phyloP scores from a whole-genome alignment of 768 basidiomycete genomes.

The Lentinula sp. region DNA sequence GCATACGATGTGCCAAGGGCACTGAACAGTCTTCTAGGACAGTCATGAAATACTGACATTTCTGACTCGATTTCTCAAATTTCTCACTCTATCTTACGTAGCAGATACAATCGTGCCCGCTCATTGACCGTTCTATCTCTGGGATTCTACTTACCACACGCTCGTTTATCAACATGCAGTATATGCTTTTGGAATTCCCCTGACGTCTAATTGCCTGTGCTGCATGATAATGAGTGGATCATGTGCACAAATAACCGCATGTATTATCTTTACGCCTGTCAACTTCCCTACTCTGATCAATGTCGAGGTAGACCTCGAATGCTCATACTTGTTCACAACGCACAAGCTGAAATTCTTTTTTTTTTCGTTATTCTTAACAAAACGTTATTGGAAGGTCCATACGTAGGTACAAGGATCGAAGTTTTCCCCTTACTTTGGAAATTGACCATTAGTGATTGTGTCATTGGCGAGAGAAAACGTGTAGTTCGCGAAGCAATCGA shows the following conservation, averaged over 20 bases:
- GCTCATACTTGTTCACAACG: no score
- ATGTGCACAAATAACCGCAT: no score
- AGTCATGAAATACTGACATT: background rate
- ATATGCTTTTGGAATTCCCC: background rate
- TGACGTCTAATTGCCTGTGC: background rate
- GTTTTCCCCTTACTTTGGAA: conserved; percentile 10
- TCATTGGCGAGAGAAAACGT: conserved; percentile 33
- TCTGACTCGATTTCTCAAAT: background rate
- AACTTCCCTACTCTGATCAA: no score
- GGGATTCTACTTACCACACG: background rate
- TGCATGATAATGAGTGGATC: no score
- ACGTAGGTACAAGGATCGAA: background rate
- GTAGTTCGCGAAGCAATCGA: conserved; percentile 54
- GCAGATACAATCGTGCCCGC: background rate
- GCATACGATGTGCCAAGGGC: conserved; percentile 80
- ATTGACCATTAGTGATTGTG: conserved; percentile 30
- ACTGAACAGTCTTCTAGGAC: conserved; percentile 64
- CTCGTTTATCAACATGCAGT: background rate
- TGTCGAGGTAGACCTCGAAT: no score
- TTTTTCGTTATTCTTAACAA: no score
- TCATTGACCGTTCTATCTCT: background rate
- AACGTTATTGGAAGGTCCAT: background rate
- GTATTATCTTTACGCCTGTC: no score
- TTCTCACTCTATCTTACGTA: background rate
- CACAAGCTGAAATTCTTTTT: no score